These are phyloP conservation scores for Arachis monticola DNA, from an alignment of 331 rosid species.

Conservation along the genomic window DNA sequence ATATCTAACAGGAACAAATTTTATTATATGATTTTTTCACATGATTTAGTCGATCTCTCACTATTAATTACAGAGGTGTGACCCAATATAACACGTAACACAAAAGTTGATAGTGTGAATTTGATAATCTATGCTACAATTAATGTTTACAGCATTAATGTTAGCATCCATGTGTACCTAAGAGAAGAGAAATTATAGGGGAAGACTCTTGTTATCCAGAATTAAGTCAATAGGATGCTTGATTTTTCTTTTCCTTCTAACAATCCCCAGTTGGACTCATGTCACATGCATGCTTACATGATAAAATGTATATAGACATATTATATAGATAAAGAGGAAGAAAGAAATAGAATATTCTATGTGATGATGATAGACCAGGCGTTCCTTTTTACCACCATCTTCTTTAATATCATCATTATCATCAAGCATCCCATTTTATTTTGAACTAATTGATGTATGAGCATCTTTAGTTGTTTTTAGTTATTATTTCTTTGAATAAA, in stretches of 20 bases:
- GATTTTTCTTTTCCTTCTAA: background rate
- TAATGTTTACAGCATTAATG: background rate
- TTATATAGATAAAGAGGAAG: background rate
- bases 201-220: background rate
- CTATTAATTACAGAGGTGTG: too few relatives aligned
- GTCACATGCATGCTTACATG: background rate
- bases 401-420: background rate
- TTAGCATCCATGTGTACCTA: background rate
- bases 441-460: background rate
- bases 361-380: background rate
- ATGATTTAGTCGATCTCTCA: too few relatives aligned
- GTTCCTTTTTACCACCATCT: background rate
- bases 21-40: too few relatives aligned
- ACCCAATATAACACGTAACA: too few relatives aligned
- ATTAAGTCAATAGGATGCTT: background rate
- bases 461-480: too few relatives aligned
- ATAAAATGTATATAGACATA: background rate
- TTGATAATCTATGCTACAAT: too few relatives aligned
- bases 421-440: background rate
- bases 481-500: too few relatives aligned
- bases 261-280: background rate
- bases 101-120: too few relatives aligned
- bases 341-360: slow-evolving; percentile 1
- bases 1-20: background rate
- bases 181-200: background rate